These are phyloP conservation scores for Cadophora gregata DNA, from an alignment of 2,329 filamentous ascomycete species.

Conservation along the genomic window DNA sequence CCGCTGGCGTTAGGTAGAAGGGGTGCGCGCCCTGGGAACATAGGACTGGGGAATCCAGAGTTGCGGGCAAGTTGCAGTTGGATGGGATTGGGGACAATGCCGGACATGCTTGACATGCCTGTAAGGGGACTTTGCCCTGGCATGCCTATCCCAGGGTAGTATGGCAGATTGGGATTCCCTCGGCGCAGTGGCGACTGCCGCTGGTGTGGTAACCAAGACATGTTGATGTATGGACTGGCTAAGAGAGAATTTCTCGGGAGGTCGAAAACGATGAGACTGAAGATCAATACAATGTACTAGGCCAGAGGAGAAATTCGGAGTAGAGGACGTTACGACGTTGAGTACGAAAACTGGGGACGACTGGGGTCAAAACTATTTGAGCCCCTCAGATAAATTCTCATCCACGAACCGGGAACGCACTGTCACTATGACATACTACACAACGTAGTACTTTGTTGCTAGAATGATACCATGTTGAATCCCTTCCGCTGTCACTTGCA, in stretches of 20 bases:
- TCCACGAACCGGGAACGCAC: background rate
- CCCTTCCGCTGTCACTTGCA: background rate
- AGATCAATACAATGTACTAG: background rate
- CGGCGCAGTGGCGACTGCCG: slow-evolving; percentile 11
- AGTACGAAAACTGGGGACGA: slow-evolving; percentile 9
- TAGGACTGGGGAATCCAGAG: background rate
- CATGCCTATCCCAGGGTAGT: background rate
- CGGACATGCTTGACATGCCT: slow-evolving; percentile 6
- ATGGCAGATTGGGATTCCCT: background rate
- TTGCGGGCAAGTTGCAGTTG: background rate
- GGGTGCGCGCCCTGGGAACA: slow-evolving; percentile 4
- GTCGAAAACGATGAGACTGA: background rate
- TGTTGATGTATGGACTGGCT: background rate
- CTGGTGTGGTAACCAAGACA: slow-evolving; percentile 14
- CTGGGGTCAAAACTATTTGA: slow-evolving; percentile 14
- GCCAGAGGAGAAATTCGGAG: background rate
- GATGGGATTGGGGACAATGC: background rate
- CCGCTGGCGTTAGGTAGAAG: background rate
- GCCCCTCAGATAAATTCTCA: background rate
- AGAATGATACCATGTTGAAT: background rate
- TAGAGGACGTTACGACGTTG: slow-evolving; percentile 1
- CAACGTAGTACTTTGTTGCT: background rate
- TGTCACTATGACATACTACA: background rate
- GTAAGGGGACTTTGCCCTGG: background rate
- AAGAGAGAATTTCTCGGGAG: background rate